Conservation (phyloP, 2,329 filamentous ascomycete species). For the Cytospora schulzeri region DNA sequence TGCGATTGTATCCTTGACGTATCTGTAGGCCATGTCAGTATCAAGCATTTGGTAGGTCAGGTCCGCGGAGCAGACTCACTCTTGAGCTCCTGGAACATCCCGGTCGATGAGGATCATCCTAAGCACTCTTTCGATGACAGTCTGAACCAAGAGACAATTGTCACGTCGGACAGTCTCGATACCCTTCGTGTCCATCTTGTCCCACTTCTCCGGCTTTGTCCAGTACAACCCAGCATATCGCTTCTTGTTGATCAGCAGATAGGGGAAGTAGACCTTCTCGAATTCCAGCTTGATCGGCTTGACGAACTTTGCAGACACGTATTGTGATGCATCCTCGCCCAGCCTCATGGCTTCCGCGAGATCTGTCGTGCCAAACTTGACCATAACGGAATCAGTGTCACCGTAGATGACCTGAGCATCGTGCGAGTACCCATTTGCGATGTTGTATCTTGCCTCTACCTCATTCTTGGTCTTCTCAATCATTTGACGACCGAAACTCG, state of each 20-base stretch:
- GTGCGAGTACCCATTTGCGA: slow-evolving; percentile 91
- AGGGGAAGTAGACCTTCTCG: slow-evolving; percentile 98
- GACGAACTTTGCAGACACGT: slow-evolving; percentile 87
- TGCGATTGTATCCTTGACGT: slow-evolving; percentile 94
- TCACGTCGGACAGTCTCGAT: slow-evolving; percentile 97
- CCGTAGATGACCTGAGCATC: slow-evolving; percentile 98
- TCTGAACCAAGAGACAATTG: slow-evolving; percentile 94
- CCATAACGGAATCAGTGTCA: slow-evolving; percentile 99
- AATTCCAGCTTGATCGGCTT: slow-evolving; percentile 99
- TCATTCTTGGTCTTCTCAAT: slow-evolving; percentile 98
- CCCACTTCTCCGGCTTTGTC: slow-evolving; percentile 91
- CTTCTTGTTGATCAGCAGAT: slow-evolving; percentile 99
- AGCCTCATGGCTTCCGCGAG: slow-evolving; percentile 89
- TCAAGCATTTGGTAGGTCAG: neutral
- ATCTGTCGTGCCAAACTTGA: slow-evolving; percentile 92
- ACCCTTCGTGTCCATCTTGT: slow-evolving; percentile 99
- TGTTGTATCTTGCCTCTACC: slow-evolving; percentile 85
- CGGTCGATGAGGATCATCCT: slow-evolving; percentile 94
- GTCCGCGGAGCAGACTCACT: slow-evolving; percentile 60
- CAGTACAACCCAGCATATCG: slow-evolving; percentile 97
- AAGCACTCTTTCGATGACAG: slow-evolving; percentile 94
- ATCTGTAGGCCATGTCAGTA: slow-evolving; percentile 56
- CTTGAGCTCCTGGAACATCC: slow-evolving; percentile 87
- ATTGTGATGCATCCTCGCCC: slow-evolving; percentile 88
- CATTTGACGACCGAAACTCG: slow-evolving; percentile 96